phyloP scores from a whole-genome alignment of 1,284 basidiomycete species.

The Heliocybe sulcata region DNA sequence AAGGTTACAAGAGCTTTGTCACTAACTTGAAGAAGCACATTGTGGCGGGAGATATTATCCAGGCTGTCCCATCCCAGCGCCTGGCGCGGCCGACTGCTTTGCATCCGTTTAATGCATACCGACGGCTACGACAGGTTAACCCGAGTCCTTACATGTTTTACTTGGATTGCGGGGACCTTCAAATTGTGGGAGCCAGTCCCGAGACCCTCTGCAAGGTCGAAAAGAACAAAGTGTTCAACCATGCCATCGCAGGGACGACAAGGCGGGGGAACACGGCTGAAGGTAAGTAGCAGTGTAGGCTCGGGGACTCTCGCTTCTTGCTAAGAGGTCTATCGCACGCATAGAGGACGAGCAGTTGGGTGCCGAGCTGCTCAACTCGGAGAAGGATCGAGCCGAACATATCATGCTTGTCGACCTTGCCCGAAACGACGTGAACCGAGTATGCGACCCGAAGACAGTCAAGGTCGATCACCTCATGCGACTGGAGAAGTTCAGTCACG shows the following conservation, averaged over 20 bases:
- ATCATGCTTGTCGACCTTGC: constrained; percentile 99
- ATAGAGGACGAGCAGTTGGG: constrained; percentile 85
- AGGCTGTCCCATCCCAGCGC: constrained; percentile 95
- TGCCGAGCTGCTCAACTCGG: constrained; percentile 69
- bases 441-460: constrained; percentile 93
- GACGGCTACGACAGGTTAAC: constrained; percentile 90
- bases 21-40: constrained; percentile 93
- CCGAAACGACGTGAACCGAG: constrained; percentile 97
- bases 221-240: constrained; percentile 89
- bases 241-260: constrained; percentile 97
- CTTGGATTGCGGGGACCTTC: constrained; percentile 87
- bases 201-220: constrained; percentile 98
- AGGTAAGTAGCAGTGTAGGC: constrained; percentile 44
- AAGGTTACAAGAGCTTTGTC: constrained; percentile 90
- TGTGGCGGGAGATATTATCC: constrained; percentile 95
- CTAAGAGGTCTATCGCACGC: neutral
- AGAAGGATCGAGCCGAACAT: constrained; percentile 97
- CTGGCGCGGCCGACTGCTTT: constrained; percentile 79
- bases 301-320: neutral
- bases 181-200: constrained; percentile 95
- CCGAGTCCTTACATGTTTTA: constrained; percentile 99
- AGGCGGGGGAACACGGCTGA: constrained; percentile 80
- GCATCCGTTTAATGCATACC: constrained; percentile 97
- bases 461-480: constrained; percentile 95
- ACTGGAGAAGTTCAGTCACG: constrained; percentile 95